Evolutionary conservation across 257 asterid species (phyloP).

Genomic region (Solanum etuberosum): DNA sequence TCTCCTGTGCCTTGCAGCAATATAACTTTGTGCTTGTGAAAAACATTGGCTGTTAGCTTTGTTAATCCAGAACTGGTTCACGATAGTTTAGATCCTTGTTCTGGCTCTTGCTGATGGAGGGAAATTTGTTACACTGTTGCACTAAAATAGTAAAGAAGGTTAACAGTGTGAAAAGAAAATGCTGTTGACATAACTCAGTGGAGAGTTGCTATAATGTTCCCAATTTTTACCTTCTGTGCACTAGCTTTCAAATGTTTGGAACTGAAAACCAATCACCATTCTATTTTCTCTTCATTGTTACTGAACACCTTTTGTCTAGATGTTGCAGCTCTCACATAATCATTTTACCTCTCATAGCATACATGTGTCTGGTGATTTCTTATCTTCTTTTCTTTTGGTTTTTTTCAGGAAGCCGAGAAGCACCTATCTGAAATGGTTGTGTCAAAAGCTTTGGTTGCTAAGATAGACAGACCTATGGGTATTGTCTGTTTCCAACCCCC

Average conservation of each 20-base stretch:
- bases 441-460: slow-evolving; percentile 73
- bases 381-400: neutral
- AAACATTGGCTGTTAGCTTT: neutral
- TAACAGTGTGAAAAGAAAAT: neutral
- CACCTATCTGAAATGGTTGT: slow-evolving; percentile 97
- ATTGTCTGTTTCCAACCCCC: slow-evolving; percentile 64
- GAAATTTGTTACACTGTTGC: neutral
- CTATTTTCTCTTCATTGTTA: neutral
- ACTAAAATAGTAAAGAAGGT: neutral
- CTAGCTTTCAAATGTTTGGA: neutral
- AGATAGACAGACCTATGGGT: slow-evolving; percentile 85
- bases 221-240: neutral
- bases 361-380: neutral
- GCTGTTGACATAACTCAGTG: neutral
- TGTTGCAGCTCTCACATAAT: neutral
- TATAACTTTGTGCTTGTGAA: neutral
- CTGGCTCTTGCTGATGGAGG: neutral
- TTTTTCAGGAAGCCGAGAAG: slow-evolving; percentile 70
- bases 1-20: neutral
- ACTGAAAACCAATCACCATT: neutral
- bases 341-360: neutral
- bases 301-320: neutral
- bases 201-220: neutral
- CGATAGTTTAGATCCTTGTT: neutral
- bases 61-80: neutral